These are phyloP conservation scores for Chalciporus chontae DNA, from an alignment of 768 basidiomycete species.

Conservation along the genomic window DNA sequence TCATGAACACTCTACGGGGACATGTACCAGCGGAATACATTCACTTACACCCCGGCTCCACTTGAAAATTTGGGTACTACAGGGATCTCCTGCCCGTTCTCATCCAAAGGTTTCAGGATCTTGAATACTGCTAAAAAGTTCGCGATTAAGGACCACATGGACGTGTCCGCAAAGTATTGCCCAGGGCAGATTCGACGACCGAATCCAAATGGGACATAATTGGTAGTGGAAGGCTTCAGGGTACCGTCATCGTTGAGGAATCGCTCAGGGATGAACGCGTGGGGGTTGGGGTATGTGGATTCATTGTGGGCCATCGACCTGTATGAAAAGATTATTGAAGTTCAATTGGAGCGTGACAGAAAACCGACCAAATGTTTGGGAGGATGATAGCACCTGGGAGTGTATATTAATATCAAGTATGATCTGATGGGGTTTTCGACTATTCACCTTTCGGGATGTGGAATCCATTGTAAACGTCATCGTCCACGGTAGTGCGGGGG, in stretches of 20 bases:
- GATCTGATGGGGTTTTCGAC: constrained; percentile 1
- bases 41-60: constrained; percentile 12
- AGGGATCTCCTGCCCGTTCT: constrained; percentile 10
- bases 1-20: neutral
- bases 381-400: too few relatives aligned
- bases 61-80: constrained; percentile 11
- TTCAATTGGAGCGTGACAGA: neutral
- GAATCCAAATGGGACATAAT: constrained; percentile 20
- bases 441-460: constrained; percentile 15
- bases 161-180: constrained; percentile 19
- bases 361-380: too few relatives aligned
- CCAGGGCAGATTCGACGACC: constrained; percentile 27
- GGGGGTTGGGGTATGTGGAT: constrained; percentile 33
- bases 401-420: too few relatives aligned
- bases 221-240: constrained; percentile 13
- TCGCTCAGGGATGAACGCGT: constrained; percentile 37
- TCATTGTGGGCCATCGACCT: constrained; percentile 18
- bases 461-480: constrained; percentile 24
- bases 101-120: constrained; percentile 4
- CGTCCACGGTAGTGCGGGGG: neutral
- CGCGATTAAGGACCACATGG: constrained; percentile 14
- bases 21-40: neutral
- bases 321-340: constrained; percentile 15
- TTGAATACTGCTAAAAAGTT: constrained; percentile 10
- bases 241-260: constrained; percentile 31